These are phyloP conservation scores for Taphrina sp. DNA, from an alignment of 1,139 yeast genomes.

Conservation along the genomic window DNA sequence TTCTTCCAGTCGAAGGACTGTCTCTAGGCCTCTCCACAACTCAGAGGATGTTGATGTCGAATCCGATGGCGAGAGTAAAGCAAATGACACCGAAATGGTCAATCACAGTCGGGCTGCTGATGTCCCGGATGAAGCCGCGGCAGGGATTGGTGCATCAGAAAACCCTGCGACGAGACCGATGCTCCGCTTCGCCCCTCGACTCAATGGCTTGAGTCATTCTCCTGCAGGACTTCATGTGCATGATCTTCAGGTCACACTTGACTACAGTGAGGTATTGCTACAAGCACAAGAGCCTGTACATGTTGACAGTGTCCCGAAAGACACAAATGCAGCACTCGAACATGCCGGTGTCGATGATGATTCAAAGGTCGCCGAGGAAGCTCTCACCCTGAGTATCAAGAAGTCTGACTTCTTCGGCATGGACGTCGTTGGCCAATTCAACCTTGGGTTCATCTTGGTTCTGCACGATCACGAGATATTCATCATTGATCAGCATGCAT, in stretches of 20 bases:
- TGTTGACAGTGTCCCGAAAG: background rate
- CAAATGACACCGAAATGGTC: too few species aligned
- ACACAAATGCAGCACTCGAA: background rate
- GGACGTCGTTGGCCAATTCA: constrained; percentile 88
- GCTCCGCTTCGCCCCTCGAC: too few species aligned
- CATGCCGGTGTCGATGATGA: constrained; percentile 37
- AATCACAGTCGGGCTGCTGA: too few species aligned
- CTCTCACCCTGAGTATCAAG: constrained; percentile 55
- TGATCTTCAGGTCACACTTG: background rate
- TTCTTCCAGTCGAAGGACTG: too few species aligned
- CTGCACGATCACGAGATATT: constrained; percentile 57
- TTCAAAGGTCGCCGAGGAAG: constrained; percentile 54
- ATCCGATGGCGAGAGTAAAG: too few species aligned
- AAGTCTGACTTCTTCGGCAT: constrained; percentile 66
- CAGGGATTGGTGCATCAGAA: too few species aligned
- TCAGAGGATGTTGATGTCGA: too few species aligned
- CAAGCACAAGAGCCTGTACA: background rate
- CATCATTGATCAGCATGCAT: constrained; percentile 94
- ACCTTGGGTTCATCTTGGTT: constrained; percentile 82
- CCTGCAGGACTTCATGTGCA: constrained; percentile 19
- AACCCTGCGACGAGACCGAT: too few species aligned
- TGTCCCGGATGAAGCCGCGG: too few species aligned
- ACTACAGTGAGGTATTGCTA: background rate
- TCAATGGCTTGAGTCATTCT: too few species aligned
- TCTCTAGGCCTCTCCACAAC: too few species aligned